Base-by-base conservation (phyloP, 2,329 filamentous ascomycete genomes). In the Tolypocladium pustulatum region DNA sequence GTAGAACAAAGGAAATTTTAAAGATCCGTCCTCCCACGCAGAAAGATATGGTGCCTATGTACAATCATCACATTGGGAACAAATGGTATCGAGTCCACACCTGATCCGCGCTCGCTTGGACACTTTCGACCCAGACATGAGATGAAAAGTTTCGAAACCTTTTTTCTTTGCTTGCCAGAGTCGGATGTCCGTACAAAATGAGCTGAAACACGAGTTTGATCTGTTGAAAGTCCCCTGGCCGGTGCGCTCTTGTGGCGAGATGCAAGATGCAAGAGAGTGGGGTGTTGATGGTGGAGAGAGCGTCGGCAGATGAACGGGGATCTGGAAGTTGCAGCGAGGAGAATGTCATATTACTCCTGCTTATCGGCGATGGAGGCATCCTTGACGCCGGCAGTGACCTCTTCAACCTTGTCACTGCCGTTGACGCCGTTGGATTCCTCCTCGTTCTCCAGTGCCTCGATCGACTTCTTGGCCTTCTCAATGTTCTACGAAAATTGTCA, bases 401-500 rank as follows among this genome's bases (percentile, higher is more conserved):
- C 80, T 46, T 81, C 84, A 57, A 84, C 80, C 61, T 77, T 78
- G 63, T 80, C 77, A 61, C 64, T 68, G 64, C 72, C 74, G 65
- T 76, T 79, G 65, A 64, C 61, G 64, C 72, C 75, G 62, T 73
- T 75, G 62, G 75, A 75, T 63, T 20, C 75, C 63, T 79, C 79
- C 61, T 74, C 77, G 57, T 77, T 74, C 68, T 97, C 93, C 58
- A 97, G 84, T 65, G 87, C 86, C 71, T 92, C 90, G 63, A 99
- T 95, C 75, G 97, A 91, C 75, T 93, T 93, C 80, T 96, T 89
- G 61, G 94, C 94, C 76, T 97, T 96, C 63, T 91, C 90, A 61
- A 97, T 88, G 81, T 99, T 99, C 94, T 97, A 68, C 34, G 46
- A 27, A 15, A 22, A 9, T 36, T 9, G 61, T 76, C 69, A 76